Conservation (phyloP, 2,329 filamentous ascomycete genomes). For the Colletotrichum abscissum region DNA sequence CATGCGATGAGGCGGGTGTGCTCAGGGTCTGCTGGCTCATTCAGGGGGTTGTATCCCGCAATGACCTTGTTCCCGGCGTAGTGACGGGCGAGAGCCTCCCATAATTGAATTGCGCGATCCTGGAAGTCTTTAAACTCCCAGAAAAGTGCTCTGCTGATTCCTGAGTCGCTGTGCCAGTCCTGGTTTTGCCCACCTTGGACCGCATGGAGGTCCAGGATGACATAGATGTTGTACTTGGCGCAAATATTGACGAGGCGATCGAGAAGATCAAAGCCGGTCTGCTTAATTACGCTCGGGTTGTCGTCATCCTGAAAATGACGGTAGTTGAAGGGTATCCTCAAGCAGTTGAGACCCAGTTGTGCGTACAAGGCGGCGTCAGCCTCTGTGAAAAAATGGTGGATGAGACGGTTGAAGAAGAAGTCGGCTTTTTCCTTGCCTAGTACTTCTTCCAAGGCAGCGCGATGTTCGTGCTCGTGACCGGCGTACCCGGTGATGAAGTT, state of each 20-base stretch:
- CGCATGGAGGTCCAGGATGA: constrained; percentile 57
- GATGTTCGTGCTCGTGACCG: constrained; percentile 68
- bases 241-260: constrained; percentile 61
- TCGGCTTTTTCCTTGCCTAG: constrained; percentile 67
- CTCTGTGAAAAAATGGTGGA: constrained; percentile 70
- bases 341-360: constrained; percentile 65
- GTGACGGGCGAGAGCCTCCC: constrained; percentile 53
- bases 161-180: constrained; percentile 58
- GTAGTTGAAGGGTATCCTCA: constrained; percentile 72
- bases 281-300: constrained; percentile 59
- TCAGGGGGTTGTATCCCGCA: constrained; percentile 52
- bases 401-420: constrained; percentile 68
- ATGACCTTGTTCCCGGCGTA: constrained; percentile 55
- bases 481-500: constrained; percentile 74
- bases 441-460: constrained; percentile 62
- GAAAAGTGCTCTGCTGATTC: constrained; percentile 51
- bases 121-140: constrained; percentile 60
- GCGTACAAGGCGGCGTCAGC: constrained; percentile 69
- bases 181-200: constrained; percentile 59
- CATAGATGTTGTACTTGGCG: constrained; percentile 54
- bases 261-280: constrained; percentile 59
- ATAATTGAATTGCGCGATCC: constrained; percentile 56
- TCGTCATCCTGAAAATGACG: constrained; percentile 65
- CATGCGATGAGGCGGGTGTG: constrained; percentile 47
- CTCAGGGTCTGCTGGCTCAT: constrained; percentile 38